phyloP scores from a whole-genome alignment of 176 grass and related monocot genomes.

The Ensete glaucum region DNA sequence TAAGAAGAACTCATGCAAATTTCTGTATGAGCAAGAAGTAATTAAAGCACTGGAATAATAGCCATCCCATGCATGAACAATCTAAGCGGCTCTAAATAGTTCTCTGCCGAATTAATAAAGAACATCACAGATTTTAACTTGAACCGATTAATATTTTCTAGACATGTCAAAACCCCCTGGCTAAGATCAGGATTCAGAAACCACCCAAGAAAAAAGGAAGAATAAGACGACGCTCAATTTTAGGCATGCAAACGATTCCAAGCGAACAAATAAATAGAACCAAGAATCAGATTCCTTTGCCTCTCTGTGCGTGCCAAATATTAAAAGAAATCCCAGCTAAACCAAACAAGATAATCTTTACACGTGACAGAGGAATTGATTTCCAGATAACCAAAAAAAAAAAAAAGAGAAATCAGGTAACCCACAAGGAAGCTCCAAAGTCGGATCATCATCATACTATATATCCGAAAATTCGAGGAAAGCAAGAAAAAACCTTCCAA shows the following conservation, averaged over 20 bases:
- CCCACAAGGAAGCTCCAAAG: not conserved
- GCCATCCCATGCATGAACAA: too few relatives aligned
- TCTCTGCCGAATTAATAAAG: not conserved
- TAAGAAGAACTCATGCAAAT: not conserved
- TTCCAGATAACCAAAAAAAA: not conserved
- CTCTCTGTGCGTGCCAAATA: not conserved
- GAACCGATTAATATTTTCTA: not conserved
- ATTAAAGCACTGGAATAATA: not conserved
- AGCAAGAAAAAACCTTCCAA: not conserved
- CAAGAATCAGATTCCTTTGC: not conserved
- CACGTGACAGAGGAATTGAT: not conserved
- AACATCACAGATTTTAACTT: not conserved
- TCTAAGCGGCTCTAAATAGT: not conserved
- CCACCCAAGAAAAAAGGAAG: not conserved
- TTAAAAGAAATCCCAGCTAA: not conserved
- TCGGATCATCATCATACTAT: not conserved
- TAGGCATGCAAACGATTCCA: not conserved
- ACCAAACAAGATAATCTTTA: not conserved
- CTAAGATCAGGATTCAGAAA: not conserved
- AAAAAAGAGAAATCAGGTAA: not conserved
- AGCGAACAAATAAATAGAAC: not conserved
- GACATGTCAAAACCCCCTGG: not conserved
- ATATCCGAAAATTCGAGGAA: not conserved
- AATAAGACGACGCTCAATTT: not conserved
- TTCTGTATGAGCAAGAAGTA: not conserved